phyloP scores from a whole-genome alignment of 805 yeast genomes.

The Wickerhamiella sorbophila region DNA sequence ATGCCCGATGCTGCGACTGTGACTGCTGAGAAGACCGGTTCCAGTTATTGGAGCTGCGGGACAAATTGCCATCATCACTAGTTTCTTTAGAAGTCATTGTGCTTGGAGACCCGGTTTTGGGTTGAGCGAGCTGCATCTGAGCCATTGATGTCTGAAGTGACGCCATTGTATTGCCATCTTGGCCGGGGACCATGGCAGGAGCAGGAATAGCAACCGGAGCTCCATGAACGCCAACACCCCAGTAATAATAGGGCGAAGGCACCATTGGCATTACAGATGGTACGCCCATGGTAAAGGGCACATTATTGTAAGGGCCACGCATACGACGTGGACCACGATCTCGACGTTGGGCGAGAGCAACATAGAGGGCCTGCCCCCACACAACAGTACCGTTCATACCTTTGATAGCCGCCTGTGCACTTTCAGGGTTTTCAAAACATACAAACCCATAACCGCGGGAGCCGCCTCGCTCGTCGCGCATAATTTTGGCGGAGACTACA shows the following conservation, averaged over 20 bases:
- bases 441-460: conserved; percentile 77
- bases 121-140: neutral
- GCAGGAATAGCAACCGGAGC: neutral
- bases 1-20: neutral
- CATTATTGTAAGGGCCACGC: neutral
- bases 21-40: neutral
- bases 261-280: neutral
- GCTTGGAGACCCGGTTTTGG: neutral
- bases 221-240: neutral
- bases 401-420: conserved; percentile 56
- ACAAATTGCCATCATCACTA: no score
- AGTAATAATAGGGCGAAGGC: neutral
- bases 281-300: neutral
- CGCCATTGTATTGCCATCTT: neutral
- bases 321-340: conserved; percentile 3
- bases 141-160: neutral
- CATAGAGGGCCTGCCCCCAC: conserved; percentile 39
- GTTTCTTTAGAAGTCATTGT: neutral
- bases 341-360: conserved; percentile 66
- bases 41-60: neutral
- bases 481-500: conserved; percentile 40
- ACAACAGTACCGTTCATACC: conserved; percentile 44
- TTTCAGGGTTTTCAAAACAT: conserved; percentile 49
- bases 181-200: neutral
- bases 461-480: conserved; percentile 34